A percentile compares a stretch with the other conserved stretches of the same genome.
Evolutionary conservation across 345 rosid species (phyloP).

Genomic region (Rhizophora apiculata): DNA sequence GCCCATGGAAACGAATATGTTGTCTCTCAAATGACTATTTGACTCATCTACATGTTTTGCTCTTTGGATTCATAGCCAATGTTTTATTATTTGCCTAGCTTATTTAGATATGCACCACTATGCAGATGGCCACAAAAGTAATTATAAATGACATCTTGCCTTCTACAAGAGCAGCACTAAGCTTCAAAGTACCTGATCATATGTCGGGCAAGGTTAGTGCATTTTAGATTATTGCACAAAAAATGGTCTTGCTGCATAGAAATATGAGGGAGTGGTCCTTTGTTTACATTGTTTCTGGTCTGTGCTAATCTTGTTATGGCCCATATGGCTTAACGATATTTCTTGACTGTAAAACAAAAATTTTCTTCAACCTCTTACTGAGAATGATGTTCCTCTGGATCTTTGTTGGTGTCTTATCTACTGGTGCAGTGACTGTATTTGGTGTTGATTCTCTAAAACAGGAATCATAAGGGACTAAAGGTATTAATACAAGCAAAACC

Average conservation of each 20-base stretch:
- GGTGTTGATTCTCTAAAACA: too few species aligned
- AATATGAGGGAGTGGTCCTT: too few species aligned
- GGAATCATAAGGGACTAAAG: too few species aligned
- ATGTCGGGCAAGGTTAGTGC: conserved; percentile 90
- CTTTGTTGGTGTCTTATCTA: too few species aligned
- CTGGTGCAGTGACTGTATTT: too few species aligned
- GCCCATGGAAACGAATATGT: not conserved
- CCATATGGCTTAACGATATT: too few species aligned
- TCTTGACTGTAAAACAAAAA: too few species aligned
- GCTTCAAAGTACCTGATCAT: conserved; percentile 81
- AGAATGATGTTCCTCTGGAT: too few species aligned
- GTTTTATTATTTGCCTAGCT: not conserved
- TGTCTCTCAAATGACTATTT: not conserved
- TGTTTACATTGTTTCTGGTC: too few species aligned
- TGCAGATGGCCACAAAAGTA: conserved; percentile 66
- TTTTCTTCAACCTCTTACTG: too few species aligned
- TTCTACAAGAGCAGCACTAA: conserved; percentile 50
- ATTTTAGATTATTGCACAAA: not conserved
- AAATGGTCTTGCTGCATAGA: not conserved
- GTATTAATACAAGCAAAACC: too few species aligned
- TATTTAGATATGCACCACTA: not conserved
- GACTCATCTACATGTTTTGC: not conserved
- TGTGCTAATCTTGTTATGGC: too few species aligned
- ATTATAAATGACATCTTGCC: conserved; percentile 59
- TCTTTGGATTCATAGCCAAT: not conserved